Evolutionary conservation across 352 stramenopile genomes (phyloP), one percentile per base, ranked within the genome.

Genomic region (Phytophthora multivora): DNA sequence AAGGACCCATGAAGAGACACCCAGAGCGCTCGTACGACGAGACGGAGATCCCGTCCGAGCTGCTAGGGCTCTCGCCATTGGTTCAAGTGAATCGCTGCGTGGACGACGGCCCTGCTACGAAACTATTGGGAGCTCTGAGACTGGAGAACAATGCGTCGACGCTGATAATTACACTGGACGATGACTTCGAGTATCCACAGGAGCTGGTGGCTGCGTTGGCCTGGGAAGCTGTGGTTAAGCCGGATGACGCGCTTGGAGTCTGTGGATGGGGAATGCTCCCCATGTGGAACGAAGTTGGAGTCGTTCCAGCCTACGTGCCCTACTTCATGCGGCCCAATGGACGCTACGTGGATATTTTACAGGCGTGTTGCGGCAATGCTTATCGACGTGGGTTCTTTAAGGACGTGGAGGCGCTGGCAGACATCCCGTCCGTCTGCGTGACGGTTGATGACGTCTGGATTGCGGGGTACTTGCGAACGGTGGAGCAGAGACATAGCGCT

Each of bases 381-480:
- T 93, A 92, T 57, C 79, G 85, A 4, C 79, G 83, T 23, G 79
- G 80, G 15, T 93, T 93, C 56, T 93, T 93, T 66, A 61, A 50
- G 36, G 80, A 92, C 35, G 66, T 93, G 5, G 73, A 91, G 13
- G 76, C 78, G 7, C 71, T 93, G 13, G 83, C 83, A 0, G 67
- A 88, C 25, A 90, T 93, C 46, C 81, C 83, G 15, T 7, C 63
- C 0, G 69, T 90, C 5, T 94, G 85, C 59, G 80, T 92, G 46
- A 94, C 85, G 1, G 83, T 94, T 9, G 85, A 94, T 53, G 83
- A 92, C 48, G 83, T 92, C 13, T 94, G 85, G 85, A 89, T 94
- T 60, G 83, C 85, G 0, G 85, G 85, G 1, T 94, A 90, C 51
- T 60, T 94, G 46, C 72, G 75, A n/a, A 88, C 73, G 15, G 78